Percentiles rank a stretch among this genome's conserved stretches.
Conservation (phyloP, 805 yeast genomes). For the Trichomonascus vanleenenianus region DNA sequence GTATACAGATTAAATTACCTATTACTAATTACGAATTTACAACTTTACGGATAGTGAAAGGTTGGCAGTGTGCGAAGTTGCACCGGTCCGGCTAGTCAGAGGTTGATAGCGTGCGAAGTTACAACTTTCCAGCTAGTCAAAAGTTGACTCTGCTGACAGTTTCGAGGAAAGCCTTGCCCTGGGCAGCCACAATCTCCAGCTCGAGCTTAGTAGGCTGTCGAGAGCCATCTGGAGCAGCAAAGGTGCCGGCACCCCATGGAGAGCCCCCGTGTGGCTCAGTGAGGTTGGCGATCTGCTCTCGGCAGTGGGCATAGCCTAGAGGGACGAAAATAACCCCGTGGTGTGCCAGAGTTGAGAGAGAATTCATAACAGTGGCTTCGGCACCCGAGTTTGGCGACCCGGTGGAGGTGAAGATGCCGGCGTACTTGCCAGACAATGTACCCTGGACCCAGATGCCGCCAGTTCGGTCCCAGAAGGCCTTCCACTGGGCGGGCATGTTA, state of each 20-base stretch:
- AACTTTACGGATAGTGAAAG: no score
- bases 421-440: conserved; percentile 62
- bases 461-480: conserved; percentile 67
- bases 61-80: no score
- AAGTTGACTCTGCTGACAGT: conserved; percentile 26
- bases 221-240: conserved; percentile 70
- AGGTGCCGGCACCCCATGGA: conserved; percentile 82
- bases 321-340: conserved; percentile 77
- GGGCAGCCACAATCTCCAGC: conserved; percentile 52
- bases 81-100: no score
- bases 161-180: conserved; percentile 59
- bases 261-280: conserved; percentile 74
- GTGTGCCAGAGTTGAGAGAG: conserved; percentile 55
- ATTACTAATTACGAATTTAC: no score
- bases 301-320: conserved; percentile 58
- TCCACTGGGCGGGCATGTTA: conserved; percentile 67
- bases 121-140: neutral
- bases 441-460: conserved; percentile 73
- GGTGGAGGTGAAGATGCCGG: conserved; percentile 63
- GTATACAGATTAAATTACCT: no score
- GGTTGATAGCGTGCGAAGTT: no score
- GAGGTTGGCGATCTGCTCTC: conserved; percentile 46
- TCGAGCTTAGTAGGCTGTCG: conserved; percentile 61
- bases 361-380: conserved; percentile 59
- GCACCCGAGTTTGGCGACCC: conserved; percentile 75